Base-by-base conservation (phyloP, 2,329 filamentous ascomycete species). In the Aureobasidium sp. region DNA sequence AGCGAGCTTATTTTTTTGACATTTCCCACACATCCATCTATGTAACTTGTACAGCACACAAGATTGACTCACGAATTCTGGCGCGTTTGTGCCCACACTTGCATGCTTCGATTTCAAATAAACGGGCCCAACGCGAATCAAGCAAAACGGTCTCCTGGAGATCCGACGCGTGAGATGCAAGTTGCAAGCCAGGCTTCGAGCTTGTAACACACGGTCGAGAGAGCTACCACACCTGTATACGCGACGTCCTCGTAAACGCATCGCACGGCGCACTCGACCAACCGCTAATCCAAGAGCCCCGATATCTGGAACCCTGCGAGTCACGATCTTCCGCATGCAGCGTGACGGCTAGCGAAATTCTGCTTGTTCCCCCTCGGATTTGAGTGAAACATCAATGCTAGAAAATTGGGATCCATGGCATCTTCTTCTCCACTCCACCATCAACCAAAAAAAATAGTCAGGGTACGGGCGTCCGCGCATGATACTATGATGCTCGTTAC, bases 391-490 rank as follows among this genome's bases (percentile, higher is more conserved):
- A 34, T 30, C n/a, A 21, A 54, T 55, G 52, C 52, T 41, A 32
- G 21, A 29, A 39, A 37, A 58, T 47, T 58, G 32, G 29, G 41
- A n/a, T 37, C 54, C 41, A 58, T 58, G 54, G 44, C 21, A 27
- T 48, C 25, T 48, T 21, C 21, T 58, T 58, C 54, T 58, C 54
- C 54, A 58, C 54, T 58, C 54, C 54, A 58, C 54, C 54, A 47
- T 58, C 54, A 21, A 21, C 21, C 21, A 21, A 21, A 21, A 21
- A 21, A 21, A 47, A 37, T 36, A 57, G 39, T 45, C 39, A 57
- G 41, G 53, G 53, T 48, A 41, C 53, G 25, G 27, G 42, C 42
- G 29, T 58, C 39, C 34, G 27, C 54, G 54, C 54, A 30, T 58
- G 54, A 48, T 45, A 36, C 41, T 57, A 45, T 58, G 54, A 48